These are phyloP conservation scores for Solanum neorickii DNA, from an alignment of 257 asterid species.

Conservation along the genomic window DNA sequence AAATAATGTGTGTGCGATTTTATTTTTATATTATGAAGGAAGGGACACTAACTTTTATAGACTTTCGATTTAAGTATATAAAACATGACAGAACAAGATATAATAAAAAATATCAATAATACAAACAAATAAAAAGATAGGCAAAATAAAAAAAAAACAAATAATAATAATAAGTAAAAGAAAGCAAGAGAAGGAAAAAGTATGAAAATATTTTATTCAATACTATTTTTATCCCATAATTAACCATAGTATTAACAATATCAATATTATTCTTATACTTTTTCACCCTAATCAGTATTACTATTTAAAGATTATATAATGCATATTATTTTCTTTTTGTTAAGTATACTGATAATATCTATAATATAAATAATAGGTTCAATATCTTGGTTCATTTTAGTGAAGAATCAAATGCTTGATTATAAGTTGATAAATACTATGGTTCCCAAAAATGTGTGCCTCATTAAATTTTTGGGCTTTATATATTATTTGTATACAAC, in stretches of 20 bases:
- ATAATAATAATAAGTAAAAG: not conserved
- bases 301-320: too few relatives aligned
- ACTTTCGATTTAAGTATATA: too few relatives aligned
- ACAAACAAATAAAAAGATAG: not conserved
- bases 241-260: not conserved
- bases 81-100: not conserved
- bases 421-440: not conserved
- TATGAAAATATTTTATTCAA: not conserved
- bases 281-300: not conserved
- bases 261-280: too few relatives aligned
- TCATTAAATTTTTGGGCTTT: not conserved
- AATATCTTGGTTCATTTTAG: not conserved
- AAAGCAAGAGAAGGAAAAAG: not conserved
- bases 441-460: not conserved
- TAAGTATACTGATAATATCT: not conserved
- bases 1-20: accelerated
- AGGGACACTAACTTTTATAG: accelerated
- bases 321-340: too few relatives aligned
- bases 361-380: not conserved
- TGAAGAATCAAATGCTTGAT: not conserved
- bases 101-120: too few relatives aligned
- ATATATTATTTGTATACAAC: not conserved
- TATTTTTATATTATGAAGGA: not conserved
- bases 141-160: too few relatives aligned
- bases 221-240: too few relatives aligned